Evolutionary conservation across 768 basidiomycete genomes (phyloP).

Genomic region (Tubosaeta sp.): DNA sequence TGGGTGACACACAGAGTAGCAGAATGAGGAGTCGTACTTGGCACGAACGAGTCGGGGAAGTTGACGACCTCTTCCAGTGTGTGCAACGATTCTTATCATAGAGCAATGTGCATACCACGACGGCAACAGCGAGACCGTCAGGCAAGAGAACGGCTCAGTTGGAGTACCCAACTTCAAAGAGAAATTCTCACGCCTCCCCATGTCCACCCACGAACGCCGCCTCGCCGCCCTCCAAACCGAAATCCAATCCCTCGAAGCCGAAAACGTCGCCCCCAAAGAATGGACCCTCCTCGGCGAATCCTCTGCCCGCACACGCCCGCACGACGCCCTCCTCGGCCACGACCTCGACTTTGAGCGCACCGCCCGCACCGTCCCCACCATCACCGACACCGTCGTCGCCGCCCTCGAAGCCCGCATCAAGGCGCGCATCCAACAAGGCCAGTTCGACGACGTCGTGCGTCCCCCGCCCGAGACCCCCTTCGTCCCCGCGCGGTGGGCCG

Average conservation of each 20-base stretch:
- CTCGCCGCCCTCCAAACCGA: conserved; percentile 69
- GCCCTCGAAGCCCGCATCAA: conserved; percentile 89
- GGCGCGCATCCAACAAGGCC: conserved; percentile 74
- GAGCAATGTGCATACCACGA: too few species aligned
- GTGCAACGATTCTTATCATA: neutral
- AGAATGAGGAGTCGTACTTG: conserved; percentile 70
- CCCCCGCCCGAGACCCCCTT: conserved; percentile 51
- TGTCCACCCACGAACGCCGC: conserved; percentile 62
- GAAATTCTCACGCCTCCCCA: neutral
- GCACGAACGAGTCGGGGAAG: conserved; percentile 36
- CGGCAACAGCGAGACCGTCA: too few species aligned
- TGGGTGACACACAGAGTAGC: conserved; percentile 58
- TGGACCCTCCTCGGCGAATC: conserved; percentile 96
- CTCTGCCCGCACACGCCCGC: conserved; percentile 72
- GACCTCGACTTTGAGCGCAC: conserved; percentile 93
- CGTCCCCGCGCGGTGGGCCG: conserved; percentile 84
- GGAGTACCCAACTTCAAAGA: too few species aligned
- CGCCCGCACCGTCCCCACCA: conserved; percentile 79
- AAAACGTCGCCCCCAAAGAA: conserved; percentile 85
- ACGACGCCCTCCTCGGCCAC: conserved; percentile 89
- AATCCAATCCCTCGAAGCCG: conserved; percentile 75
- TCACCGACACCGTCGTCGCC: conserved; percentile 84
- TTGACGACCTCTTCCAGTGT: conserved; percentile 54
- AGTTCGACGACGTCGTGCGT: conserved; percentile 91
- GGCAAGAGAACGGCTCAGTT: too few species aligned